Conservation (phyloP, 2,329 filamentous ascomycete genomes). For the Phyllosticta capitalensis region DNA sequence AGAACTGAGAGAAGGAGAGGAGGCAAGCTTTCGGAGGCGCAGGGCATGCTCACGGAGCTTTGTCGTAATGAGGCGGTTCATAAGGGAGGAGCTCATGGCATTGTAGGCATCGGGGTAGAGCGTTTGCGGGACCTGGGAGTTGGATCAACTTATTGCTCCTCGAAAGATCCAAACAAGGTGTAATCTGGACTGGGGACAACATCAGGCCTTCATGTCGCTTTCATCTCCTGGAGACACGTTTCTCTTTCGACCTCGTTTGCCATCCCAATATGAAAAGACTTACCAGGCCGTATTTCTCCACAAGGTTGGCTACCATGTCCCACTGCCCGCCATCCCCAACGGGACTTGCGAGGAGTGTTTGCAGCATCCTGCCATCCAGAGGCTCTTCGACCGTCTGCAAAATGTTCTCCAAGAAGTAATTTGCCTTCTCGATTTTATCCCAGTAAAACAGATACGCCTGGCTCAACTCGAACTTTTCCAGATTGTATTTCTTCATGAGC, state of each 20-base stretch:
- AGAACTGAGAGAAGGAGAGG: constrained; percentile 22
- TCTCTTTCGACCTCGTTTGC: too few species aligned
- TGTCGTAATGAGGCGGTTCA: constrained; percentile 68
- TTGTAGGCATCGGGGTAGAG: constrained; percentile 79
- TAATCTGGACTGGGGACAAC: too few species aligned
- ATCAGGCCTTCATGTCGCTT: too few species aligned
- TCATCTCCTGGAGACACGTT: too few species aligned
- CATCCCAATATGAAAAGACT: not conserved
- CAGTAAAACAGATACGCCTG: constrained; percentile 86
- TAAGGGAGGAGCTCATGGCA: constrained; percentile 57
- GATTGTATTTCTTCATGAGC: constrained; percentile 71
- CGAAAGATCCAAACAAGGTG: not conserved
- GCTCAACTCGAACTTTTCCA: constrained; percentile 73
- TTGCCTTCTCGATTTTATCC: constrained; percentile 88
- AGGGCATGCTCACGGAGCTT: constrained; percentile 82
- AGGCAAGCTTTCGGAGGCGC: constrained; percentile 52
- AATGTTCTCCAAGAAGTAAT: constrained; percentile 80
- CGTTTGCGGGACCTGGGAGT: constrained; percentile 50
- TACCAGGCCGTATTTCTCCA: constrained; percentile 75
- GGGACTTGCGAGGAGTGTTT: constrained; percentile 56
- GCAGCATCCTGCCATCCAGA: constrained; percentile 63
- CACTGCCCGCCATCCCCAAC: constrained; percentile 79
- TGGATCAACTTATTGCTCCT: not conserved
- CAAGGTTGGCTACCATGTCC: constrained; percentile 85
- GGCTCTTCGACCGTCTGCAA: constrained; percentile 63